These are phyloP conservation scores for Acacia concinna DNA, from an alignment of 331 rosid genomes.

Conservation along the genomic window DNA sequence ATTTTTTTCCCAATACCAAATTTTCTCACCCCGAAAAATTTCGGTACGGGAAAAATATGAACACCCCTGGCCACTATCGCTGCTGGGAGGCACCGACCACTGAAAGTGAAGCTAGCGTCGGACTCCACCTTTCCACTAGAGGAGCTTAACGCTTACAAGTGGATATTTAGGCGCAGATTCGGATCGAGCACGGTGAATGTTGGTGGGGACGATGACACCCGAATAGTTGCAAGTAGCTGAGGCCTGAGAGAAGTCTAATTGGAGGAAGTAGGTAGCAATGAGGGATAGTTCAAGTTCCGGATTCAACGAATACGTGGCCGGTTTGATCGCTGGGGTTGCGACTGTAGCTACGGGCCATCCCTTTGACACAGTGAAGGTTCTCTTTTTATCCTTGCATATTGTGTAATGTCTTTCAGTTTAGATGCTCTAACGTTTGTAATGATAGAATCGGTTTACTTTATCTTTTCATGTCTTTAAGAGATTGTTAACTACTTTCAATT, in stretches of 20 bases:
- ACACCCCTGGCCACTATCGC: background rate
- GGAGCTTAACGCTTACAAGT: background rate
- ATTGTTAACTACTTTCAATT: background rate
- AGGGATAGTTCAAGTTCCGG: slow-evolving; percentile 47
- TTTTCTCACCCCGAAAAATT: too few relatives aligned
- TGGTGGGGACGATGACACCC: background rate
- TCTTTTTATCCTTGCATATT: background rate
- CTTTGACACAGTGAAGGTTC: slow-evolving; percentile 93
- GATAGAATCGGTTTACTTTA: background rate
- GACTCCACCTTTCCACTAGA: background rate
- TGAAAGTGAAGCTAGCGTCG: background rate
- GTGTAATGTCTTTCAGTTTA: background rate
- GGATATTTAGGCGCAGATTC: background rate
- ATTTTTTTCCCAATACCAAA: too few relatives aligned
- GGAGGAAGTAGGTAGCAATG: slow-evolving; percentile 41
- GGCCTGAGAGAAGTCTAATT: slow-evolving; percentile 18
- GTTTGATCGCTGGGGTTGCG: slow-evolving; percentile 83
- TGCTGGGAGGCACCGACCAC: background rate
- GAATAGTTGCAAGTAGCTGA: slow-evolving; percentile 12
- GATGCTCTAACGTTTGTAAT: slow-evolving; percentile 1
- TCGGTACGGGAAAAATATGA: too few relatives aligned
- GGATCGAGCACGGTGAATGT: slow-evolving; percentile 5
- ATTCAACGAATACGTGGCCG: slow-evolving; percentile 82
- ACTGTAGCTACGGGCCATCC: slow-evolving; percentile 88
- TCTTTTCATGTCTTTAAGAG: background rate